These are phyloP conservation scores for Galeopsis tetrahit DNA, from an alignment of 257 asterid genomes.

Conservation along the genomic window DNA sequence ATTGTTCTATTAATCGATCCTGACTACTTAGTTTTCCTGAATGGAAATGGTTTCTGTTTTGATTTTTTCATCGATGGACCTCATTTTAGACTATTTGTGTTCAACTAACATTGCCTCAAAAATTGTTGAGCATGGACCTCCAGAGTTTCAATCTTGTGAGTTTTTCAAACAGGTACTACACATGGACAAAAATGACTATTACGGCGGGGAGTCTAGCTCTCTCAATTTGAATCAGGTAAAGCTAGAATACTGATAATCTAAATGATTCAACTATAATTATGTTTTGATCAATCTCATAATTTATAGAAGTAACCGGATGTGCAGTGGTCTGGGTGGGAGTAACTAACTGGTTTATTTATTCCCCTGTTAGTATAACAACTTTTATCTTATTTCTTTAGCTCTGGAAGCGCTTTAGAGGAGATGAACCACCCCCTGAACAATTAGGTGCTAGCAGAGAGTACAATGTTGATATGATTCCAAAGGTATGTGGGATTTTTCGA, in stretches of 20 bases:
- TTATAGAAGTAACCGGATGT: neutral
- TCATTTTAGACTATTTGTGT: neutral
- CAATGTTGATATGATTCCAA: conserved; percentile 98
- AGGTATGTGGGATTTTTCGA: conserved; percentile 47
- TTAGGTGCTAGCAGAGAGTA: conserved; percentile 90
- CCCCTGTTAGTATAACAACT: neutral
- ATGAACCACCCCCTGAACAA: conserved; percentile 67
- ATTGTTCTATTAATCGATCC: neutral
- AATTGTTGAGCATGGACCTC: conserved; percentile 9
- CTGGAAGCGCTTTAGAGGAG: conserved; percentile 95
- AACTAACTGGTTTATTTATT: neutral
- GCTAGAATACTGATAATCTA: neutral
- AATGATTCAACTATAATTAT: neutral
- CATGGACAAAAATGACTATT: conserved; percentile 96
- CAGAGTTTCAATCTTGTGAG: conserved; percentile 7
- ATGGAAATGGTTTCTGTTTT: neutral
- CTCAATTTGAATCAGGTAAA: conserved; percentile 84
- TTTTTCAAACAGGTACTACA: conserved; percentile 70
- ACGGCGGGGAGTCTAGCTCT: conserved; percentile 95
- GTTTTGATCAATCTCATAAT: neutral
- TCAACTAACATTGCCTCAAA: neutral
- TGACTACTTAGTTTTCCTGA: conserved; percentile 9
- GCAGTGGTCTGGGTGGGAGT: neutral
- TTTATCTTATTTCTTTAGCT: conserved; percentile 50
- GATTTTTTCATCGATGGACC: conserved; percentile 8